Evolutionary conservation across 2,329 filamentous ascomycete genomes (phyloP).

Genomic region (Verticillium alfalfae): DNA sequence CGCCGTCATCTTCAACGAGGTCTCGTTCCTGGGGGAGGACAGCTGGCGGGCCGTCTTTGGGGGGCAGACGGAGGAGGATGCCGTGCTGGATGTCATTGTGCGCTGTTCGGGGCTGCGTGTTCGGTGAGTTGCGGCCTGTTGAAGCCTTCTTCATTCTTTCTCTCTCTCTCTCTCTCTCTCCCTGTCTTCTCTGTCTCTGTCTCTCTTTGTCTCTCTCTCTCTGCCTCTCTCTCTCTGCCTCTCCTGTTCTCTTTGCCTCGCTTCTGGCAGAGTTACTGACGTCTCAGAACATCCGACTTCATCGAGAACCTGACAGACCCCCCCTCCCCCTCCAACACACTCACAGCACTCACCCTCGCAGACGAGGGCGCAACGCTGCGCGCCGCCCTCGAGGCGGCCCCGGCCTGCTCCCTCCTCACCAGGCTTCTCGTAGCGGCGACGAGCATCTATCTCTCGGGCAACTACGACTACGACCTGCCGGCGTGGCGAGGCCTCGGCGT

Average conservation of each 20-base stretch:
- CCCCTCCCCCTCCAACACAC: background rate
- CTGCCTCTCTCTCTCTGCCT: too few species aligned
- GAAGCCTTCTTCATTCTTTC: too few species aligned
- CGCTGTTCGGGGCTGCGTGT: slow-evolving; percentile 22
- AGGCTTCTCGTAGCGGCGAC: slow-evolving; percentile 21
- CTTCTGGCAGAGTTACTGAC: background rate
- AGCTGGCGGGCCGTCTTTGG: background rate
- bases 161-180: too few species aligned
- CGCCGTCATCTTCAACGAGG: slow-evolving; percentile 22
- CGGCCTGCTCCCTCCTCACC: slow-evolving; percentile 9
- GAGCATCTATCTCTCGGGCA: slow-evolving; percentile 29
- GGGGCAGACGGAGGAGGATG: slow-evolving; percentile 11
- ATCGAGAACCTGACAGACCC: background rate
- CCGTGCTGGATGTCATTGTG: slow-evolving; percentile 22
- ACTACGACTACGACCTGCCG: slow-evolving; percentile 26
- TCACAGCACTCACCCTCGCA: slow-evolving; percentile 5
- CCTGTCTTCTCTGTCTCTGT: too few species aligned
- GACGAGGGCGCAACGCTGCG: slow-evolving; percentile 14
- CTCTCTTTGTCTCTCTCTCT: too few species aligned
- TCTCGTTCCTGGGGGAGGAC: slow-evolving; percentile 17
- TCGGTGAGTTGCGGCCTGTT: slow-evolving; percentile 14
- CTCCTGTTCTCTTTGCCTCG: background rate
- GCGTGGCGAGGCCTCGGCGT: slow-evolving; percentile 19
- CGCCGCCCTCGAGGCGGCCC: slow-evolving; percentile 5
- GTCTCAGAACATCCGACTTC: slow-evolving; percentile 2